Evolutionary conservation across 129 eudicot species (phyloP).

Genomic region (Lonicera japonica): DNA sequence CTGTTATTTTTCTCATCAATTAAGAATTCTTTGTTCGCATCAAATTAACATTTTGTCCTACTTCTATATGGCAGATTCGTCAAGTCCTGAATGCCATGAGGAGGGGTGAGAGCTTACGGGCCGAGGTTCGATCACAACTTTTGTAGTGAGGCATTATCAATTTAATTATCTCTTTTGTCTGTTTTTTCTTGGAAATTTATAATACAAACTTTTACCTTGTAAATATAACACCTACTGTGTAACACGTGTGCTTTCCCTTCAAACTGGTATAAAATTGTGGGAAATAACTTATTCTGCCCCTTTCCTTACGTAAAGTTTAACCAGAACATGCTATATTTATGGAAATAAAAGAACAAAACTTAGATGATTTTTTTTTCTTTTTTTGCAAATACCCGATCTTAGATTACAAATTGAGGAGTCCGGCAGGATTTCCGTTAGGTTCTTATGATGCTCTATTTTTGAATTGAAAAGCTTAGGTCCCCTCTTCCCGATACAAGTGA

Average conservation of each 20-base stretch:
- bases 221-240: not conserved
- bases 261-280: not conserved
- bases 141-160: not conserved
- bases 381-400: not conserved
- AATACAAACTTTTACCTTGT: not conserved
- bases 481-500: too few relatives aligned
- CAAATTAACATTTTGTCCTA: not conserved
- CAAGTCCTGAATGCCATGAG: conserved; percentile 70
- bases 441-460: not conserved
- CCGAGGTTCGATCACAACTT: conserved; percentile 57
- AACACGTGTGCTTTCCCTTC: not conserved
- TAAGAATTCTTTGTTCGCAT: not conserved
- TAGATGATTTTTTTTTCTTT: too few relatives aligned
- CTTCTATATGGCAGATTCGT: conserved; percentile 53
- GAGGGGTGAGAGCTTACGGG: conserved; percentile 63
- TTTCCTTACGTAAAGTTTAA: too few relatives aligned
- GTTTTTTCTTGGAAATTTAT: not conserved
- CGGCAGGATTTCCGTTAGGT: not conserved
- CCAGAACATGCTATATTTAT: not conserved
- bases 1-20: not conserved
- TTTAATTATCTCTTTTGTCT: not conserved
- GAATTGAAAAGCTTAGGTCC: not conserved
- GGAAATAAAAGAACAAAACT: not conserved
- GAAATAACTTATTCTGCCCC: too few relatives aligned
- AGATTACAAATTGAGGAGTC: not conserved